Conservation (phyloP, 2,329 filamentous ascomycete genomes). For the Paracamarosporium sp. region DNA sequence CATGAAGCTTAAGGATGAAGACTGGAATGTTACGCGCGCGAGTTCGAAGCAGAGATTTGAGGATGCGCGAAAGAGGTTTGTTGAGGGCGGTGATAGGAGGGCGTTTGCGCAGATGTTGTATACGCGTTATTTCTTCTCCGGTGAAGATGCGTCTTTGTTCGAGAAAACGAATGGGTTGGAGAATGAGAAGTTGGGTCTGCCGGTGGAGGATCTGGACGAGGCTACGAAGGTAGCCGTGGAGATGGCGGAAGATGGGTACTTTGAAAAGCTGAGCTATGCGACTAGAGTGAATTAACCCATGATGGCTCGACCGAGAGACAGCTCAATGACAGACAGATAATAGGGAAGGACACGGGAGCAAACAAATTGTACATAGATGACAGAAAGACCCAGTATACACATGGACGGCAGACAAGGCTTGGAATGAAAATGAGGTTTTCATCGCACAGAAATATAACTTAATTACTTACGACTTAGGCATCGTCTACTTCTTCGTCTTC, state of each 20-base stretch:
- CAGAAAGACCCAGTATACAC: no score
- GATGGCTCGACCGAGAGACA: no score
- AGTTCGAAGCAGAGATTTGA: constrained; percentile 55
- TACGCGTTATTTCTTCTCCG: constrained; percentile 31
- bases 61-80: constrained; percentile 55
- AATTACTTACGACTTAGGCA: neutral
- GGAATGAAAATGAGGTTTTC: neutral
- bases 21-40: constrained; percentile 66
- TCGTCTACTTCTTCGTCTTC: neutral
- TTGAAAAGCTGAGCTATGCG: constrained; percentile 1
- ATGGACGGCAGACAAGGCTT: no score
- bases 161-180: constrained; percentile 28
- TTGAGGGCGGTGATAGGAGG: constrained; percentile 48
- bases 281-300: no score
- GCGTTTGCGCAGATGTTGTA: constrained; percentile 59
- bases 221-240: constrained; percentile 59
- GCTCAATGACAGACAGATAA: no score
- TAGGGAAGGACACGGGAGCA: neutral
- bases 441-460: neutral
- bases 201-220: constrained; percentile 65
- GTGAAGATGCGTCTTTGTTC: constrained; percentile 22
- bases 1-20: constrained; percentile 61
- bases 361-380: neutral
- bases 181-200: constrained; percentile 64
- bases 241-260: constrained; percentile 45